Base-by-base conservation (phyloP, 345 rosid genomes). In the Populus simonii region DNA sequence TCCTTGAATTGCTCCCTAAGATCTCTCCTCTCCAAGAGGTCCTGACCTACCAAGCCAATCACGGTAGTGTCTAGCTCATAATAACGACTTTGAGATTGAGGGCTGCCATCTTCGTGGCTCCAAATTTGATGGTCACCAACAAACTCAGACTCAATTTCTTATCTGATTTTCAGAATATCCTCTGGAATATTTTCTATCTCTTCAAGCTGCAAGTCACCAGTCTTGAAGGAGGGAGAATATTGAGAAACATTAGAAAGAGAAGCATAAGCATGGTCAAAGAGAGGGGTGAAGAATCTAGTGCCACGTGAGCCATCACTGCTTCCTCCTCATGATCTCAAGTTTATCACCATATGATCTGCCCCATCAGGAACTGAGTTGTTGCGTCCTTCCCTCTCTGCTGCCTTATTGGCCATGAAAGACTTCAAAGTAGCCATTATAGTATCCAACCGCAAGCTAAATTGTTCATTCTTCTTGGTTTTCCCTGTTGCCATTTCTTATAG, bases 1-100 rank as follows among this genome's bases (percentile, higher is more conserved):
- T 57, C n/a, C 87, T 20, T 84, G 84, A 73, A 82, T 82, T 35
- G 87, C 75, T 61, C 89, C 92, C 87, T 88, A 84, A n/a, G 95
- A 57, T 57, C 63, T 78, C 66, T 91, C 96, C 84, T 91, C 95
- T 55, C 89, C 91, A 63, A 91, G 51, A 20, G 87, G 29, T 80
- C 89, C 86, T 36, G 91, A 74, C 66, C 94, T 93, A 33, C 76
- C 85, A 69, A 89, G 95, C 97, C 95, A 94, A 72, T 94, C 94
- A 73, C 97, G 96, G 78, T 80, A 92, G 27, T 27, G 83, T 92
- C 97, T 61, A 91, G 84, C 86, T 94, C 96, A 22, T 90, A 79
- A 73, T 82, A 92, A 45, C 97, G 94, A 79, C 76, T 79, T 75
- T 76, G 93, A 79, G 73, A 23, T 80, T 85, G 92, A 87, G 6